Base-by-base conservation (phyloP, 1,284 basidiomycete genomes). In the Pseudomicrostroma phylloplanum region DNA sequence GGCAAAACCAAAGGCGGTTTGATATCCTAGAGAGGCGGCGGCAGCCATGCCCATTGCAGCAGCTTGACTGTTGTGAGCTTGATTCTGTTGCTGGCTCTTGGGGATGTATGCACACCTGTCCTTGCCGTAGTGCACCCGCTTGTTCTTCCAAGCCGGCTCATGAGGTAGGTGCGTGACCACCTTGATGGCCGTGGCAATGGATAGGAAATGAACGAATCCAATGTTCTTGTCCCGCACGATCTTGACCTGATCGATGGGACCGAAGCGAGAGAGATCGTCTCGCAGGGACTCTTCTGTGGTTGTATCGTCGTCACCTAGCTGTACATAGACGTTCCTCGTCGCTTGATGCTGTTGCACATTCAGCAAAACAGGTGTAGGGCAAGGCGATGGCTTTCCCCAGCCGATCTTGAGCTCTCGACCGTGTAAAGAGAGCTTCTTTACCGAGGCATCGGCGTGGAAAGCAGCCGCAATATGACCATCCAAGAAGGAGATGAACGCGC, bases 401-500 rank as follows among this genome's bases (percentile, higher is more conserved):
- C 76, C 76, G 41, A 78, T 78, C 64, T 78, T 78, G 62, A 78
- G 74, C 64, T 78, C 75, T 54, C 76, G 73, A 56, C 68, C 70
- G 63, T 75, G 72, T 17, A 78, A 63, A 36, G 76, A 69, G 8
- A 78, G 66, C 62, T 71, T 77, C 56, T 76, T 76, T 40, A 78
- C 76, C 26, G 69, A 76, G 1, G 76, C 74, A 57, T 78, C 76
- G 17, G 76, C 76, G 43, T 78, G 75, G 63, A 78, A 78, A 4
- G 76, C 76, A 1, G 76, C 72, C 15, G 73, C 76, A 15, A 71
- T 69, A 36, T 66, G 56, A 23, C 69, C 73, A 48, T 68, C 72
- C 19, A 78, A 69, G 57, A 79, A 76, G 13, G 92, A 96, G 68
- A 98, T 86, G 84, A 98, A 98, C 60, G 96, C 93, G 79, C 94